Conservation (phyloP, 768 basidiomycete genomes). For the Wakefieldia striispora region DNA sequence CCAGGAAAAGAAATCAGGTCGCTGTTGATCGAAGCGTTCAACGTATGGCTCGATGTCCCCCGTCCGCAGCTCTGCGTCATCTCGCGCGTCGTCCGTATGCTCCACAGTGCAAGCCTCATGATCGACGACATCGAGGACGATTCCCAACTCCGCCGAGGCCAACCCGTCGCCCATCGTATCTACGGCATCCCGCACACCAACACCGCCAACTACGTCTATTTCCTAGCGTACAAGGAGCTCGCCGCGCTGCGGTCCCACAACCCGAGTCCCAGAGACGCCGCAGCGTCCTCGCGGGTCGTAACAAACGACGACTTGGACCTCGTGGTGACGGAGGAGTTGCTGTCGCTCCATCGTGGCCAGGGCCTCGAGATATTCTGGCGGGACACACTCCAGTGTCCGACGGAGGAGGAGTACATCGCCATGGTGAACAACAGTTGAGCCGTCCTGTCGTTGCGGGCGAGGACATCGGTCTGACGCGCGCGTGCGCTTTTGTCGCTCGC, state of each 20-base stretch:
- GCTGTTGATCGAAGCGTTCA: conserved; percentile 89
- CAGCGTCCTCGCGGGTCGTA: conserved; percentile 27
- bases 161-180: conserved; percentile 90
- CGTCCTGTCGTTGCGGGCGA: conserved; percentile 43
- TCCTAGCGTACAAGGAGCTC: conserved; percentile 87
- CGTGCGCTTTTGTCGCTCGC: neutral
- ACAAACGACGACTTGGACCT: conserved; percentile 76
- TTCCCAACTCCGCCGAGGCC: conserved; percentile 80
- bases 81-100: conserved; percentile 82
- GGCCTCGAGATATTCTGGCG: conserved; percentile 95
- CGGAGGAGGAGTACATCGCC: conserved; percentile 88
- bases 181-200: conserved; percentile 97
- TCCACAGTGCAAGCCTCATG: conserved; percentile 94
- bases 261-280: neutral
- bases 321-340: conserved; percentile 49
- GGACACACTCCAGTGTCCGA: conserved; percentile 86
- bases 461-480: conserved; percentile 33
- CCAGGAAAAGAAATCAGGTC: conserved; percentile 93
- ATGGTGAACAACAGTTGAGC: conserved; percentile 95
- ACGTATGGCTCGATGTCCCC: conserved; percentile 85
- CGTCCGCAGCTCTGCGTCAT: conserved; percentile 68
- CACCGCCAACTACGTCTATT: conserved; percentile 95
- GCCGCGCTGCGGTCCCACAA: conserved; percentile 15
- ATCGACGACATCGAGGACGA: conserved; percentile 95
- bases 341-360: conserved; percentile 93